These are phyloP conservation scores for Betula pendula DNA, from an alignment of 306 rosid species.

Conservation along the genomic window DNA sequence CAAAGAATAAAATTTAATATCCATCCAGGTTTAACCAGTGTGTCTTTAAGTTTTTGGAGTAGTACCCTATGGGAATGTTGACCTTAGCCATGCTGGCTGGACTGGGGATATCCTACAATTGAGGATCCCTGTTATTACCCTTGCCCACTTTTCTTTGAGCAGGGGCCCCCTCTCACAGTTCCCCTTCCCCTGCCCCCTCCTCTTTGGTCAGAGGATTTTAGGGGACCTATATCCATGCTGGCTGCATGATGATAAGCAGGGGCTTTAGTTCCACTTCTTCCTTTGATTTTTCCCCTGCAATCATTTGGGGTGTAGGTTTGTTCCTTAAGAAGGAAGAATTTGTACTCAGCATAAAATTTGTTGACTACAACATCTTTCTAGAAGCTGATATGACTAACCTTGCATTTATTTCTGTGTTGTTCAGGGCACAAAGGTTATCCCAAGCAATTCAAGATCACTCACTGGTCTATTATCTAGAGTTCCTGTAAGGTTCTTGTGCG, in stretches of 20 bases:
- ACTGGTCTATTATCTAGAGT: slow-evolving; percentile 76
- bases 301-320: not conserved
- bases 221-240: too few species aligned
- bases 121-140: too few species aligned
- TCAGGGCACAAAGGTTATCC: slow-evolving; percentile 86
- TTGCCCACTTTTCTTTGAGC: too few species aligned
- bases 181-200: too few species aligned
- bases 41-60: slow-evolving; percentile 4
- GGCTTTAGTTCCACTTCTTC: not conserved
- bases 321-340: not conserved
- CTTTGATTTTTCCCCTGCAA: not conserved
- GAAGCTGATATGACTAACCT: not conserved
- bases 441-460: slow-evolving; percentile 94
- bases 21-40: not conserved
- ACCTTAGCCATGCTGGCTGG: not conserved
- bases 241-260: not conserved
- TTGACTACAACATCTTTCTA: not conserved
- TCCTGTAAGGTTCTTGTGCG: slow-evolving; percentile 80
- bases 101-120: too few species aligned
- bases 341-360: not conserved
- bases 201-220: too few species aligned
- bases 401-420: slow-evolving; percentile 25
- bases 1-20: not conserved
- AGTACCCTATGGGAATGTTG: slow-evolving; percentile 1
- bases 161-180: too few species aligned